Evolutionary conservation across 1,284 basidiomycete genomes (phyloP).

Genomic region (Apiotrichum akiyoshidainum): DNA sequence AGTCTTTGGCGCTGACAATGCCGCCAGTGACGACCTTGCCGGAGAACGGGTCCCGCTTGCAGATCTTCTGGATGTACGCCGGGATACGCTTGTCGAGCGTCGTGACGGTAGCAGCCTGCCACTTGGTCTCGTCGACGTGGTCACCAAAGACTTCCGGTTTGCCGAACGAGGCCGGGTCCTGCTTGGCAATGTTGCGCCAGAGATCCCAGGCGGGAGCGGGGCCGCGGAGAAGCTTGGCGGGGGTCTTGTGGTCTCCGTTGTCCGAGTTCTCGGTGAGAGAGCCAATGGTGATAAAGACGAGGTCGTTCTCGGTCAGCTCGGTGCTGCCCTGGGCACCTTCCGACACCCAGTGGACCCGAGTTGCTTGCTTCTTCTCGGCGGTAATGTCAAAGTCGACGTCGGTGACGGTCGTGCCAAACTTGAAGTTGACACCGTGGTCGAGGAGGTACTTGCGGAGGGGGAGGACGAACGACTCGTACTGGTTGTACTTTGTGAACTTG

Average conservation of each 20-base stretch:
- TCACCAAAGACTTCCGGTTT: conserved; percentile 4
- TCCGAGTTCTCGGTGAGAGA: conserved; percentile 7
- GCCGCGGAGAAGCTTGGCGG: conserved; percentile 1
- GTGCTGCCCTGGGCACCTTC: not conserved
- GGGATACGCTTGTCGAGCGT: conserved; percentile 6
- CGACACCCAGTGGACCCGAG: no score
- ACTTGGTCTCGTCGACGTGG: conserved; percentile 5
- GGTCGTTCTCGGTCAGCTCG: conserved; percentile 1
- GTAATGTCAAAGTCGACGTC: conserved; percentile 1
- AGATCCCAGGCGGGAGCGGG: conserved; percentile 8
- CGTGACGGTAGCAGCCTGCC: conserved; percentile 1
- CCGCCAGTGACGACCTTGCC: conserved; percentile 7
- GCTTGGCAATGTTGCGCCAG: conserved; percentile 5
- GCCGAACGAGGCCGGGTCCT: conserved; percentile 2
- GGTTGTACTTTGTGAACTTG: conserved; percentile 8
- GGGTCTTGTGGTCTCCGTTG: conserved; percentile 8
- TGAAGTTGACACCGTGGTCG: conserved; percentile 4
- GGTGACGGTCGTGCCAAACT: not conserved
- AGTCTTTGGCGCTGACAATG: conserved; percentile 4
- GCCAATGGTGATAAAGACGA: conserved; percentile 6
- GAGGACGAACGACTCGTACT: conserved; percentile 6
- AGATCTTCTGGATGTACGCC: conserved; percentile 8
- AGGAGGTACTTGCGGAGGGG: conserved; percentile 3
- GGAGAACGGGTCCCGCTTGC: conserved; percentile 3
- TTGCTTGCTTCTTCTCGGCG: not conserved